Conservation (phyloP, 139 green algal species). For the Astrephomene gubernaculifera region DNA sequence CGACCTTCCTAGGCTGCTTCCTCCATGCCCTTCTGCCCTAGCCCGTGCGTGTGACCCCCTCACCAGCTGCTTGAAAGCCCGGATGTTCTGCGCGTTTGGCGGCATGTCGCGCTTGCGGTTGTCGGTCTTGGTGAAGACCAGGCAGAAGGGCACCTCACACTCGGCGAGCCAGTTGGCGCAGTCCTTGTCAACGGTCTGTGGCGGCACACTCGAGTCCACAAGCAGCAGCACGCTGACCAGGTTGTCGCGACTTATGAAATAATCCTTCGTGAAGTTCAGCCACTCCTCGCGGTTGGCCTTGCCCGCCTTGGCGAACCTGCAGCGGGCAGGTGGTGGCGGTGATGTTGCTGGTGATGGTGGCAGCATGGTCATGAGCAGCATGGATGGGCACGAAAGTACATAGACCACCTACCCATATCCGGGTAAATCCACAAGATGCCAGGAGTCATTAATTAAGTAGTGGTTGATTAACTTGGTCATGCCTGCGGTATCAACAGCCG, state of each 20-base stretch:
- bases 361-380: neutral
- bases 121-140: conserved; percentile 65
- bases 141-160: conserved; percentile 62
- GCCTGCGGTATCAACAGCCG: conserved; percentile 61
- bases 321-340: neutral
- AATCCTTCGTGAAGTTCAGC: conserved; percentile 90
- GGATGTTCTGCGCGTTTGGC: conserved; percentile 38
- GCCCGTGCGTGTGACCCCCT: too few relatives aligned
- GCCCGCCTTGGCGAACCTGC: conserved; percentile 56
- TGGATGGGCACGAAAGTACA: too few relatives aligned
- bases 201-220: conserved; percentile 87
- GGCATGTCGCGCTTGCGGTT: conserved; percentile 51
- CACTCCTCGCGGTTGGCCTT: conserved; percentile 76
- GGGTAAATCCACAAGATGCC: conserved; percentile 95
- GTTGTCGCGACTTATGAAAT: conserved; percentile 84
- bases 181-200: conserved; percentile 62
- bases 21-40: too few relatives aligned
- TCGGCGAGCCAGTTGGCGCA: conserved; percentile 74
- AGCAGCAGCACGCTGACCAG: conserved; percentile 92
- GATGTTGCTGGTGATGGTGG: neutral
- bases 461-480: conserved; percentile 97
- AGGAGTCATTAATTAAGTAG: conserved; percentile 93
- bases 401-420: conserved; percentile 87
- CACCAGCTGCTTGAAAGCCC: conserved; percentile 47
- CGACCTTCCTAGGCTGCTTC: neutral